Evolutionary conservation across 1,139 yeast genomes (phyloP).

Genomic region (Saccharomyces pastorianus): DNA sequence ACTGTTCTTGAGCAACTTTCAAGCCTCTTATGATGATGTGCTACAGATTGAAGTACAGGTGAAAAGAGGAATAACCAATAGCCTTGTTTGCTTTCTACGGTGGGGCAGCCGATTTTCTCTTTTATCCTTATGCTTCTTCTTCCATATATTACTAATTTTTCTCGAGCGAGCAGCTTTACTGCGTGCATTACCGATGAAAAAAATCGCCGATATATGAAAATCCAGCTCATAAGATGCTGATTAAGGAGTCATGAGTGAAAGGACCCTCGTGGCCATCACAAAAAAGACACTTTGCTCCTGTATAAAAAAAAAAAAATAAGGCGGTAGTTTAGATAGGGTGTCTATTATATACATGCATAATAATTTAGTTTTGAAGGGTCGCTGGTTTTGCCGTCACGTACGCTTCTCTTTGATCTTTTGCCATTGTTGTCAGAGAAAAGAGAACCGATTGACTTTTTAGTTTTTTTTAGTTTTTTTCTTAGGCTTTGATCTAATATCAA

Average conservation of each 20-base stretch:
- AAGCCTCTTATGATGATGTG: neutral
- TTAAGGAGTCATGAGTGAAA: neutral
- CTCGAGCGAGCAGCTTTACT: neutral
- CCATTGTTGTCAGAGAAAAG: neutral
- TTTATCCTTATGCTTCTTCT: neutral
- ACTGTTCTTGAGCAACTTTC: neutral
- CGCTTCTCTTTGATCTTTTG: neutral
- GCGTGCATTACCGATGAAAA: neutral
- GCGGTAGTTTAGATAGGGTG: neutral
- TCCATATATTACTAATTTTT: neutral
- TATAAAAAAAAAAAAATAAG: neutral
- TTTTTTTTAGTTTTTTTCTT: conserved; percentile 86
- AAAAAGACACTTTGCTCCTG: neutral
- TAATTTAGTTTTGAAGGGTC: neutral
- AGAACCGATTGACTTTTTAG: conserved; percentile 47
- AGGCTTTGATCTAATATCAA: conserved; percentile 53
- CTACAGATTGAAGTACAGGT: neutral
- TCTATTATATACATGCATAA: neutral
- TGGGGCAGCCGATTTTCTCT: neutral
- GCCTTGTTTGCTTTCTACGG: neutral
- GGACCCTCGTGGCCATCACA: neutral
- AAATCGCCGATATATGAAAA: neutral
- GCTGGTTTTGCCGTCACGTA: neutral
- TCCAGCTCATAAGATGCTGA: neutral
- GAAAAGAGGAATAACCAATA: neutral